These are phyloP conservation scores for Yamadazyma taylorii DNA, from an alignment of 1,139 yeast genomes.

Conservation along the genomic window DNA sequence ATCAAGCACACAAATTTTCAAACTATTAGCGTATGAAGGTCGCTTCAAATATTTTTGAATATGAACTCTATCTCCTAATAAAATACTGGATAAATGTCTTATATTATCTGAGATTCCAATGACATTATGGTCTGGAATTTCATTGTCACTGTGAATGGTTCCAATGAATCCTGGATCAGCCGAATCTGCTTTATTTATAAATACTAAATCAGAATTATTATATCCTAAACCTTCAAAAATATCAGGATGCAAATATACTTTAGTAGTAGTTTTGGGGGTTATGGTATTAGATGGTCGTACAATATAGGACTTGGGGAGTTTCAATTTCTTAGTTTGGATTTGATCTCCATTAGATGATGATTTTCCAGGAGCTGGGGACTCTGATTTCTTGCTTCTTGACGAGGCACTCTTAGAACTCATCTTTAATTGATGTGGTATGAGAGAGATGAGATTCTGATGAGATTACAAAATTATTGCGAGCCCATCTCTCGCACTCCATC, in stretches of 20 bases:
- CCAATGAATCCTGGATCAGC: slow-evolving; percentile 48
- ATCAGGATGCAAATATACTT: slow-evolving; percentile 51
- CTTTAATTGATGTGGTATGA: neutral
- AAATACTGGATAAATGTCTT: slow-evolving; percentile 54
- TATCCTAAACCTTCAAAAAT: slow-evolving; percentile 56
- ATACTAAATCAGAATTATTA: slow-evolving; percentile 53
- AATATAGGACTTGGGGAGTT: slow-evolving; percentile 50
- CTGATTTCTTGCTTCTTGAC: slow-evolving; percentile 20
- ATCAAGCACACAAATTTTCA: slow-evolving; percentile 15
- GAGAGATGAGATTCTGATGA: slow-evolving; percentile 1
- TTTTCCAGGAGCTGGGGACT: slow-evolving; percentile 21
- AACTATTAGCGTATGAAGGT: slow-evolving; percentile 48
- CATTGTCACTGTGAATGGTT: slow-evolving; percentile 40
- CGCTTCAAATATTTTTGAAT: slow-evolving; percentile 46
- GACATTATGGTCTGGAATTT: slow-evolving; percentile 50
- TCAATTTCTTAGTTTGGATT: slow-evolving; percentile 36
- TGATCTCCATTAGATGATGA: neutral
- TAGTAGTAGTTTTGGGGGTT: slow-evolving; percentile 33
- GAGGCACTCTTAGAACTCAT: slow-evolving; percentile 14
- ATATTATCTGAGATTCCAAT: slow-evolving; percentile 50
- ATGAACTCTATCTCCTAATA: slow-evolving; percentile 72
- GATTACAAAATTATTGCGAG: too few relatives aligned
- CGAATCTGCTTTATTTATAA: slow-evolving; percentile 47
- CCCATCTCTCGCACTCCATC: too few relatives aligned
- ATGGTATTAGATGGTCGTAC: slow-evolving; percentile 50